Percentiles rank a stretch among this genome's conserved stretches.
Evolutionary conservation across 768 basidiomycete species (phyloP).

Genomic region (Cyclocybe cylindracea): DNA sequence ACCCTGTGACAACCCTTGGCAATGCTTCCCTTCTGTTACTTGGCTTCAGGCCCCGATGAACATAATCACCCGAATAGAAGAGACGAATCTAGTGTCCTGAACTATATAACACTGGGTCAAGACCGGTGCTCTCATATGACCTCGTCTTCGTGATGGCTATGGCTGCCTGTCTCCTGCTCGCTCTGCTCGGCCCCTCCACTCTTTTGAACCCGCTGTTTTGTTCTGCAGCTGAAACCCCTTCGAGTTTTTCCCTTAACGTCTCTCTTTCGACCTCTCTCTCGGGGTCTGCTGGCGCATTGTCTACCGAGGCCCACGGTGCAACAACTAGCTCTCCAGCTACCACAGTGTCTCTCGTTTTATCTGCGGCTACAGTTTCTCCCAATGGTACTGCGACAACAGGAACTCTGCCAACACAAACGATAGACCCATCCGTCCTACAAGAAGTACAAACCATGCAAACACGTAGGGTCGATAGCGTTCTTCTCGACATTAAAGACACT

Average conservation of each 20-base stretch:
- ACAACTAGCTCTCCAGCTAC: neutral
- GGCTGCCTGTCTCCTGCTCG: constrained; percentile 13
- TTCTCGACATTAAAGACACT: constrained; percentile 30
- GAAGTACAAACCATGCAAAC: constrained; percentile 21
- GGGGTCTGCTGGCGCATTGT: neutral
- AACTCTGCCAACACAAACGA: constrained; percentile 14
- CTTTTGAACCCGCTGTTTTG: constrained; percentile 10
- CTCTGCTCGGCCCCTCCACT: constrained; percentile 15
- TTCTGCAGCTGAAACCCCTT: constrained; percentile 1
- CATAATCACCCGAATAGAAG: too few species aligned
- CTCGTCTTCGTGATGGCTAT: neutral
- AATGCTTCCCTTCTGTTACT: too few species aligned
- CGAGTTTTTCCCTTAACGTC: neutral
- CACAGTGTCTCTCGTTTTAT: neutral
- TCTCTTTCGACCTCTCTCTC: neutral
- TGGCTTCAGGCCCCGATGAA: too few species aligned
- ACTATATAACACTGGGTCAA: too few species aligned
- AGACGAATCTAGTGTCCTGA: too few species aligned
- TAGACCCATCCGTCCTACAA: constrained; percentile 17
- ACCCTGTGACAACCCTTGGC: too few species aligned
- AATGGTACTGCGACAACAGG: constrained; percentile 5
- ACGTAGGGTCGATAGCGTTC: constrained; percentile 42
- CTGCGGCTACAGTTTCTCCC: constrained; percentile 4
- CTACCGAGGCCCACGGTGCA: neutral
- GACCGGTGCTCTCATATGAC: too few species aligned